These are phyloP conservation scores for Clarkia xantiana DNA, from an alignment of 345 rosid species.

Conservation along the genomic window DNA sequence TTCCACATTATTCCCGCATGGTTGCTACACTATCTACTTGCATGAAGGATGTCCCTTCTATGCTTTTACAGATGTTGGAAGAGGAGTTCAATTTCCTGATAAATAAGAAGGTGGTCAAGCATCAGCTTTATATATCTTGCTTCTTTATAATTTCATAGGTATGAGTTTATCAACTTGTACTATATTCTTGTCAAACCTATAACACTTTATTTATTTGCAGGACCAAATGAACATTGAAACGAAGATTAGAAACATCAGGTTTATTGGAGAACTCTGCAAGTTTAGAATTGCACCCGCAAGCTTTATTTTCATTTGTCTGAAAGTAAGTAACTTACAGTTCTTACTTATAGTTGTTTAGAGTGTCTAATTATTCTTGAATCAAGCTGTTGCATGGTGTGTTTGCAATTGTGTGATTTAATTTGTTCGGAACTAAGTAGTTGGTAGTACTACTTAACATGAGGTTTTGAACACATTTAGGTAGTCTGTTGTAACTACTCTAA, in stretches of 20 bases:
- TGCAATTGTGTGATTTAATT: no score
- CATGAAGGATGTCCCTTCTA: constrained; percentile 85
- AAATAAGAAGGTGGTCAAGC: constrained; percentile 59
- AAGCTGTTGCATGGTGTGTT: not conserved
- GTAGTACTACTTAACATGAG: no score
- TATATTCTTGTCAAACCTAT: not conserved
- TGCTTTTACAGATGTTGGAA: constrained; percentile 89
- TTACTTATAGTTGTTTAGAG: not conserved
- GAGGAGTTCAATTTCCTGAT: constrained; percentile 93
- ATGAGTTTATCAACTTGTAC: not conserved
- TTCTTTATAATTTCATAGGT: not conserved
- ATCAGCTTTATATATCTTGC: not conserved
- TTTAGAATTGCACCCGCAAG: constrained; percentile 73
- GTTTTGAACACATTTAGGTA: no score
- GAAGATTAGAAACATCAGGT: constrained; percentile 90
- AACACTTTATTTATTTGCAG: constrained; percentile 27
- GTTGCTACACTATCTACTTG: constrained; percentile 87
- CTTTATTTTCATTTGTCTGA: constrained; percentile 82
- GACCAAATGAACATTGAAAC: constrained; percentile 99
- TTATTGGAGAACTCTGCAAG: constrained; percentile 98
- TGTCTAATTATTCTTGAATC: not conserved
- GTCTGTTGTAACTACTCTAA: no score
- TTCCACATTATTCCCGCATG: constrained; percentile 94
- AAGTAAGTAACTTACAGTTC: constrained; percentile 31
- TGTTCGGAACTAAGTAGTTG: no score